Percentiles rank a stretch among this genome's conserved stretches.
Evolutionary conservation across 306 rosid species (phyloP).

Genomic region (Abrus pulchellus): DNA sequence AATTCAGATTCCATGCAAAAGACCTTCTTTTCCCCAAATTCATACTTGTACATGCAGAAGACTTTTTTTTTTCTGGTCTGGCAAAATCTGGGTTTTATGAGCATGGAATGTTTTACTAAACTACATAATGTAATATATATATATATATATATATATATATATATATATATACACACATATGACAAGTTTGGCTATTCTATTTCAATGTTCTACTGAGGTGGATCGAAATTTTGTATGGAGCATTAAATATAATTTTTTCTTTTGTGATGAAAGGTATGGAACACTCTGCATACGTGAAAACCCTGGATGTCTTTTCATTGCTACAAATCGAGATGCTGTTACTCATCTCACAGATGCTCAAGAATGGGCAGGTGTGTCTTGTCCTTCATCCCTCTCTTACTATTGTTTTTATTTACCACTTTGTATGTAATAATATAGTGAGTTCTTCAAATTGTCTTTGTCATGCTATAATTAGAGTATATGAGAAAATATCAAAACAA

Average conservation of each 20-base stretch:
- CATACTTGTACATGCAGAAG: background rate
- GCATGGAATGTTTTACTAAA: background rate
- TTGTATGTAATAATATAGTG: conserved; percentile 32
- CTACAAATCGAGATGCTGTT: conserved; percentile 97
- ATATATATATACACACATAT: background rate
- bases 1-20: conserved; percentile 3
- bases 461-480: background rate
- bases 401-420: conserved; percentile 26
- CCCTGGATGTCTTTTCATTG: conserved; percentile 99
- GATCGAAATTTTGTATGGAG: background rate
- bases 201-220: conserved; percentile 29
- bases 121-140: background rate
- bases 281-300: conserved; percentile 97
- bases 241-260: conserved; percentile 24
- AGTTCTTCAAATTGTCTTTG: background rate
- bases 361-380: conserved; percentile 95
- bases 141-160: background rate
- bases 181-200: background rate
- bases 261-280: conserved; percentile 71
- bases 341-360: conserved; percentile 99
- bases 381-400: conserved; percentile 41
- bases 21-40: background rate
- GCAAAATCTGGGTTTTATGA: conserved; percentile 8
- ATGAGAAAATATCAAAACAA: background rate
- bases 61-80: background rate